Evolutionary conservation across 73 alveolate species (phyloP).

Genomic region (Vitrella brassicaformis): DNA sequence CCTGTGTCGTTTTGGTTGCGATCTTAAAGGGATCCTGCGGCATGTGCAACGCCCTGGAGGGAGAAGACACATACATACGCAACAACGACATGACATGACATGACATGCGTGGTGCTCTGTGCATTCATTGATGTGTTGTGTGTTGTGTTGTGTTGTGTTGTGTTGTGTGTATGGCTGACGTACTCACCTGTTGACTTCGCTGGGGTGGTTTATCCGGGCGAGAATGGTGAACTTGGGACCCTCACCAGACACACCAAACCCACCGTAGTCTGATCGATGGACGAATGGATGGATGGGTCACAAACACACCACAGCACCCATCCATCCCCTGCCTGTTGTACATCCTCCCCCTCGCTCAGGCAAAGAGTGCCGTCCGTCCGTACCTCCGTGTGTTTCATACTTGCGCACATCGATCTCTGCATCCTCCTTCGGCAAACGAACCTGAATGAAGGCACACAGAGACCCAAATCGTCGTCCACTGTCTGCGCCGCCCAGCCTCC

Average conservation of each 20-base stretch:
- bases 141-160: no score
- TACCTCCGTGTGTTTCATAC: slow-evolving; percentile 43
- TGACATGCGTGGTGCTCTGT: background rate
- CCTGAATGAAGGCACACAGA: no score
- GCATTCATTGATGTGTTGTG: no score
- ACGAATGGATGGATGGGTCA: no score
- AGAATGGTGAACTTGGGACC: slow-evolving; percentile 69
- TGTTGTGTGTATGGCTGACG: slow-evolving; percentile 84
- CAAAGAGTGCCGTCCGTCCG: background rate
- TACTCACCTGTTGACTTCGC: slow-evolving; percentile 87
- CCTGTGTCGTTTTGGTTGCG: no score
- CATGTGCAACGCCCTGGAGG: background rate
- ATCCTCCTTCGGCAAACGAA: slow-evolving; percentile 57
- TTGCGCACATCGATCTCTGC: slow-evolving; percentile 54
- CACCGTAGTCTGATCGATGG: no score
- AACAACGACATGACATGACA: background rate
- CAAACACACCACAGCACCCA: no score
- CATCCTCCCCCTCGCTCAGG: background rate
- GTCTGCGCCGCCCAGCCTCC: no score
- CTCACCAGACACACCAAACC: slow-evolving; percentile 51
- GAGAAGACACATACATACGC: background rate
- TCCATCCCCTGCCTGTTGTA: no score
- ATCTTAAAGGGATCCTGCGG: no score
- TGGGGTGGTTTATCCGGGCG: slow-evolving; percentile 72
- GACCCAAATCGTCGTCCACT: no score